Percentiles rank a stretch among this genome's conserved stretches.
Conservation (phyloP, 148 eudicot species). For the Rhododendron molle region DNA sequence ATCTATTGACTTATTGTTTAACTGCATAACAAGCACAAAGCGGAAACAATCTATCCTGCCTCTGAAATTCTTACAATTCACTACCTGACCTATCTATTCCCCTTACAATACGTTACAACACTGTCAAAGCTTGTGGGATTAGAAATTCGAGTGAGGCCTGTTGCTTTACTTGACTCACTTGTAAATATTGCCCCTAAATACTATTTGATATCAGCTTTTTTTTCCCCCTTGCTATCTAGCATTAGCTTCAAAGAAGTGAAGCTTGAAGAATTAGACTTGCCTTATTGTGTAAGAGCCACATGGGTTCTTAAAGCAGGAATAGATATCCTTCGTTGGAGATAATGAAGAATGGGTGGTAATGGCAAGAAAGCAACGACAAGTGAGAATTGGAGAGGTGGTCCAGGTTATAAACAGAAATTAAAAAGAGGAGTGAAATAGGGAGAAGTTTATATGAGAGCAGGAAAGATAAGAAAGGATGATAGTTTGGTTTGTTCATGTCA, state of each 20-base stretch:
- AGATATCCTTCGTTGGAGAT: not conserved
- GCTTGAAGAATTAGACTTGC: not conserved
- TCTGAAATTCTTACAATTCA: too few species aligned
- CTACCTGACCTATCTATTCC: not conserved
- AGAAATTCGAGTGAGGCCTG: not conserved
- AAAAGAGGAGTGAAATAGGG: not conserved
- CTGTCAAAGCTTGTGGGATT: not conserved
- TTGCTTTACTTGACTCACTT: not conserved
- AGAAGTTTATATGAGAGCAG: not conserved
- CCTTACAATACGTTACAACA: not conserved
- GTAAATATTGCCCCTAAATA: not conserved
- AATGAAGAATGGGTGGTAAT: not conserved
- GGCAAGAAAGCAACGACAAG: not conserved
- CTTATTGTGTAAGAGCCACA: not conserved
- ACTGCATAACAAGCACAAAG: not conserved
- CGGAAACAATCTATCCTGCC: not conserved
- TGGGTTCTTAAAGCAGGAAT: not conserved
- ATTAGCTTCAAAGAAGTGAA: not conserved
- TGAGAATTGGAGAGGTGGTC: not conserved
- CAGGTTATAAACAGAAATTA: not conserved
- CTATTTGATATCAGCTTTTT: not conserved
- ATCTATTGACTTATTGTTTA: not conserved
- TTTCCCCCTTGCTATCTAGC: not conserved
- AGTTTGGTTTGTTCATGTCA: not conserved
- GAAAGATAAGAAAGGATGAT: not conserved